A percentile compares a stretch with the other conserved stretches of the same genome.
Evolutionary conservation across 768 basidiomycete species (phyloP).

Genomic region (Naganishia onofrii): DNA sequence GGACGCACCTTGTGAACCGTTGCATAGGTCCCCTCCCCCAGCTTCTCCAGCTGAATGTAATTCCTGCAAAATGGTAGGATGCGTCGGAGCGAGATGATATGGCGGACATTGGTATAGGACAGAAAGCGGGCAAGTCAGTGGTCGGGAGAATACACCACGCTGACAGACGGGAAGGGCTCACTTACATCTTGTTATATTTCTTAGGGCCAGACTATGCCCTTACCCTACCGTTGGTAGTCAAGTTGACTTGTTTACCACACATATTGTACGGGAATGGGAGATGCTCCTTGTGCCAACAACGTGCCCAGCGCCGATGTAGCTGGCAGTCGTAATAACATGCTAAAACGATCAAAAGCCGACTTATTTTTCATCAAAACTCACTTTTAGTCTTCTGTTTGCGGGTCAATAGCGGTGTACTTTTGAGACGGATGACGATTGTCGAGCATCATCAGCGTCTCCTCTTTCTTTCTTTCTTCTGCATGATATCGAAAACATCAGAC

Average conservation of each 20-base stretch:
- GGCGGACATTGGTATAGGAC: not conserved
- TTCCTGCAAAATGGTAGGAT: constrained; percentile 39
- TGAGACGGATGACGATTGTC: not conserved
- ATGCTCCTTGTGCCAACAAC: constrained; percentile 5
- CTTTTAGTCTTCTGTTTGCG: too few relatives aligned
- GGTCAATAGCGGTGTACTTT: too few relatives aligned
- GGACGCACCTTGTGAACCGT: constrained; percentile 86
- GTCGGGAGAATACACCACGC: not conserved
- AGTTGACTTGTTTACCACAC: not conserved
- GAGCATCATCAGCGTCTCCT: constrained; percentile 5
- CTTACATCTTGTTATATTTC: not conserved
- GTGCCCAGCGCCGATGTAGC: not conserved
- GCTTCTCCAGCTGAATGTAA: constrained; percentile 74
- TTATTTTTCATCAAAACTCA: too few relatives aligned
- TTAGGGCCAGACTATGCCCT: not conserved
- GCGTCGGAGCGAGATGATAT: not conserved
- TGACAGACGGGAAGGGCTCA: not conserved
- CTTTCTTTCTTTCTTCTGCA: not conserved
- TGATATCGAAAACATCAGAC: not conserved
- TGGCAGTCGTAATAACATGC: too few relatives aligned
- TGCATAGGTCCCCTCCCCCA: constrained; percentile 87
- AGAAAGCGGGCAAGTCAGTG: not conserved
- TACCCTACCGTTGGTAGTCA: not conserved
- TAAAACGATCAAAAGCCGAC: too few relatives aligned
- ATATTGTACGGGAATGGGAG: constrained; percentile 8